Percentiles rank a stretch among this genome's conserved stretches.
Evolutionary conservation across 768 basidiomycete species (phyloP).

Genomic region (Kondoa malvinella): DNA sequence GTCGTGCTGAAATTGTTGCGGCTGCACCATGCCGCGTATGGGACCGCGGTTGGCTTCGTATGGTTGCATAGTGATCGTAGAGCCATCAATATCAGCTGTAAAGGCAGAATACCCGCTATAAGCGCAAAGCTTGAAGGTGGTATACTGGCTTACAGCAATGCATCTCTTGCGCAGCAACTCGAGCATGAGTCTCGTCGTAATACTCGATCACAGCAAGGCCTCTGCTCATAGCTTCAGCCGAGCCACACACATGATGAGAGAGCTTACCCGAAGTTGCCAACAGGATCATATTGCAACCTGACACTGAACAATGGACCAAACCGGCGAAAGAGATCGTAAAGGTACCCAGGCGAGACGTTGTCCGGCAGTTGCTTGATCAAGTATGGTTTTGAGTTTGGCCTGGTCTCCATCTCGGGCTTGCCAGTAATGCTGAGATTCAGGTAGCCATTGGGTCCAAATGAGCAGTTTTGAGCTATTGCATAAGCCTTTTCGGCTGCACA

Average conservation of each 20-base stretch:
- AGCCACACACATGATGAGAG: background rate
- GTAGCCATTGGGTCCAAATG: conserved; percentile 46
- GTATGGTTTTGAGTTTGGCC: conserved; percentile 58
- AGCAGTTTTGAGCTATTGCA: conserved; percentile 60
- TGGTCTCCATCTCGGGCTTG: conserved; percentile 31
- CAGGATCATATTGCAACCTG: conserved; percentile 11
- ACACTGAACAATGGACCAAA: conserved; percentile 48
- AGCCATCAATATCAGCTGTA: conserved; percentile 7
- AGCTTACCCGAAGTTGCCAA: background rate
- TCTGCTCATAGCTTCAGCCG: conserved; percentile 8
- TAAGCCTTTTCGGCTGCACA: conserved; percentile 71
- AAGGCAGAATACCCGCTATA: background rate
- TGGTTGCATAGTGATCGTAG: conserved; percentile 8
- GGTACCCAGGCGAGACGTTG: conserved; percentile 48
- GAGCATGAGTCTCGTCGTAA: conserved; percentile 4
- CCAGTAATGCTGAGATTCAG: conserved; percentile 40
- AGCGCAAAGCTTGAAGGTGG: background rate
- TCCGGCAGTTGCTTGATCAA: conserved; percentile 68
- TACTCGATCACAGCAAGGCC: conserved; percentile 50
- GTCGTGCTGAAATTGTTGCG: conserved; percentile 29
- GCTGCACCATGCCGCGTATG: conserved; percentile 48
- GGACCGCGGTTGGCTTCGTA: conserved; percentile 7
- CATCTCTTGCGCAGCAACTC: background rate
- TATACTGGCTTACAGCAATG: background rate
- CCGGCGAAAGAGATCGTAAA: conserved; percentile 71